Percentiles rank a stretch among this genome's conserved stretches.
These are phyloP conservation scores for Saturnispora hagleri DNA, from an alignment of 805 yeast species.

Conservation along the genomic window DNA sequence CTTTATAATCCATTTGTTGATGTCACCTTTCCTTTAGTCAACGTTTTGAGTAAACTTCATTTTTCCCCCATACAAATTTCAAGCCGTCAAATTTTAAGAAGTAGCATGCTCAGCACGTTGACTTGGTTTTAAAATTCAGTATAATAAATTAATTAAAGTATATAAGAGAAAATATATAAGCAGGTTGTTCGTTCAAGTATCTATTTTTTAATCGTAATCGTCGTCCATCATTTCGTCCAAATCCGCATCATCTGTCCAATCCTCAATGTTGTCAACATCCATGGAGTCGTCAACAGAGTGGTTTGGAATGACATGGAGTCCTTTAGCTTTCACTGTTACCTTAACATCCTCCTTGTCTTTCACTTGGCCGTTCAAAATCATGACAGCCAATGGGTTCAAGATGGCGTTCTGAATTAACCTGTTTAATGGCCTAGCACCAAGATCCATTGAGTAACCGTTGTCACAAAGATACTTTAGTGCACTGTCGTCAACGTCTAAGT, in stretches of 20 bases:
- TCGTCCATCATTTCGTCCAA: slow-evolving; percentile 33
- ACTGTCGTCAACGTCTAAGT: slow-evolving; percentile 59
- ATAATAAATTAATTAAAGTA: neutral
- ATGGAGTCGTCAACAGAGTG: slow-evolving; percentile 54
- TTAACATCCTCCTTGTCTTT: slow-evolving; percentile 80
- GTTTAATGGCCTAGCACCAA: slow-evolving; percentile 96
- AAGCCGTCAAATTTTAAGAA: neutral
- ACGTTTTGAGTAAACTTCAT: neutral
- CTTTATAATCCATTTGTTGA: slow-evolving; percentile 2
- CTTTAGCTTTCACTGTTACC: slow-evolving; percentile 49
- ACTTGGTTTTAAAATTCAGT: too few relatives aligned
- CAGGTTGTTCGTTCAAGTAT: neutral
- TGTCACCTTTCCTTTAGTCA: neutral
- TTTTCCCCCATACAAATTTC: neutral
- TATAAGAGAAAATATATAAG: neutral
- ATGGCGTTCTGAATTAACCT: slow-evolving; percentile 84
- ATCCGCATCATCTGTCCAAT: slow-evolving; percentile 54
- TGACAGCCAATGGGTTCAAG: slow-evolving; percentile 81
- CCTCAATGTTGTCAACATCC: slow-evolving; percentile 48
- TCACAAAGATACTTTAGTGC: slow-evolving; percentile 77
- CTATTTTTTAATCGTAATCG: slow-evolving; percentile 9
- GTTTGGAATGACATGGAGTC: slow-evolving; percentile 76
- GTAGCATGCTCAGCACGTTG: neutral
- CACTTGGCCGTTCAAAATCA: slow-evolving; percentile 78
- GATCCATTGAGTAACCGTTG: slow-evolving; percentile 83